Base-by-base conservation (phyloP, 495 filamentous ascomycete genomes). In the Lasiosphaeria miniovina region DNA sequence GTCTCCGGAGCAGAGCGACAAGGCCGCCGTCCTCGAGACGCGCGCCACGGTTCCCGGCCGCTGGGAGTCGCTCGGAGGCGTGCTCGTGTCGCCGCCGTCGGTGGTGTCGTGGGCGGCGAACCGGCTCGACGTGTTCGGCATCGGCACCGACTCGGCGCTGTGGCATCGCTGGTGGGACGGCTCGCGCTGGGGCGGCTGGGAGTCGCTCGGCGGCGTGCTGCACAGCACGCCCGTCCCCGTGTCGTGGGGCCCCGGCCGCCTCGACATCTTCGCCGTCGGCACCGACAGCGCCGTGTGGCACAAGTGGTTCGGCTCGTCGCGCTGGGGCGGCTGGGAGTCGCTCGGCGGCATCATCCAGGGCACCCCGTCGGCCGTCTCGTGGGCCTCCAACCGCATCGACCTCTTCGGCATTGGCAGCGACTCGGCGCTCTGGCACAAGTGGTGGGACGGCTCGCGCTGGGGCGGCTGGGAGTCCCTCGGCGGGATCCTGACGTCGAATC, bases 191-290 rank as follows among this genome's bases (percentile, higher is more conserved):
- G 59, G 54, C 24, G 65, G 55, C n/a, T 73, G 69, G 69, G 71
- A 70, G 45, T 59, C 56, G 3, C 68, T 71, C 32, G 67, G 65
- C 24, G 71, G 69, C 11, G 54, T 41, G 12, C 52, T 68, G 36
- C 59, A 43, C 33, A 63, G 57, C 38, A 38, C 57, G 3, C 67
- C 68, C 9, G 46, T 53, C 46, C 62, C 57, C 14, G 60, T 65
- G 45, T 60, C 63, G 24, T 62, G 61, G 50, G 68, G 57, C 3
- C 6, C 53, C 0, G 60, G 57, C 14, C 71, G 71, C 6, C 54
- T 76, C 10, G 74, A 77, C 54, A 51, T 77, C 48, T 72, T 75
- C 38, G 67, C 60, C 24, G 32, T 60, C 14, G 63, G 59, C 6
- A 58, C n/a, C 0, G 43, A 71, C 15, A 53, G 33, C 6, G 56